phyloP scores from a whole-genome alignment of 2,329 filamentous ascomycete genomes.

The Sphaerulina populicola region DNA sequence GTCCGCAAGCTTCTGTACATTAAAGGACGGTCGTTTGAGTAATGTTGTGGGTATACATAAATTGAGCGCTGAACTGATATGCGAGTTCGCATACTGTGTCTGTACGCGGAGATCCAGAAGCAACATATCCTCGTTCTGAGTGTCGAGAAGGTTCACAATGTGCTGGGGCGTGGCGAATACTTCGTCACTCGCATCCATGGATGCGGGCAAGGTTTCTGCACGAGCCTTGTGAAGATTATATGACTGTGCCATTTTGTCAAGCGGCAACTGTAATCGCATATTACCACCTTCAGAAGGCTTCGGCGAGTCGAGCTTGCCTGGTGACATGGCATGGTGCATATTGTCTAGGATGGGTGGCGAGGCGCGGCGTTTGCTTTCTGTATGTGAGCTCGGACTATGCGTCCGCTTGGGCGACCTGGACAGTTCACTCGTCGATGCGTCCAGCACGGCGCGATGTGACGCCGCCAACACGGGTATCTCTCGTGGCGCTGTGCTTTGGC shows the following conservation, averaged over 20 bases:
- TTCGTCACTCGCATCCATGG: slow-evolving; percentile 29
- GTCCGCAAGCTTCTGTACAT: slow-evolving; percentile 74
- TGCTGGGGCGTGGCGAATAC: slow-evolving; percentile 43
- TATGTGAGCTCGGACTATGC: slow-evolving; percentile 39
- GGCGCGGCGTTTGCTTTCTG: slow-evolving; percentile 39
- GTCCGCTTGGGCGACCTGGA: slow-evolving; percentile 42
- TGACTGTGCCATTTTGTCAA: slow-evolving; percentile 22
- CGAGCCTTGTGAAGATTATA: slow-evolving; percentile 28
- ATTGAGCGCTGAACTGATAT: slow-evolving; percentile 74
- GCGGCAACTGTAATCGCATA: slow-evolving; percentile 26
- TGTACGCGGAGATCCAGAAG: slow-evolving; percentile 80
- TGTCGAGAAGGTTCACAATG: slow-evolving; percentile 42
- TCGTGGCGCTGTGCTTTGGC: slow-evolving; percentile 25
- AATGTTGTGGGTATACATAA: slow-evolving; percentile 92
- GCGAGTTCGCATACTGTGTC: slow-evolving; percentile 67
- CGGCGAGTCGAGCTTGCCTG: slow-evolving; percentile 25
- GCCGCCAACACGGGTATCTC: slow-evolving; percentile 33
- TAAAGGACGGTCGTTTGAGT: slow-evolving; percentile 82
- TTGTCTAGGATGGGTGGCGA: slow-evolving; percentile 36
- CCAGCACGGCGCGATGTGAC: slow-evolving; percentile 21
- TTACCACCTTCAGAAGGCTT: slow-evolving; percentile 14
- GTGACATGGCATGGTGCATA: slow-evolving; percentile 4
- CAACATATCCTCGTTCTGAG: slow-evolving; percentile 48
- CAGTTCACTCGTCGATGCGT: slow-evolving; percentile 25
- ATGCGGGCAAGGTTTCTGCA: slow-evolving; percentile 41